These are phyloP conservation scores for Aquilaria yunnanensis DNA, from an alignment of 345 rosid genomes.

Conservation along the genomic window DNA sequence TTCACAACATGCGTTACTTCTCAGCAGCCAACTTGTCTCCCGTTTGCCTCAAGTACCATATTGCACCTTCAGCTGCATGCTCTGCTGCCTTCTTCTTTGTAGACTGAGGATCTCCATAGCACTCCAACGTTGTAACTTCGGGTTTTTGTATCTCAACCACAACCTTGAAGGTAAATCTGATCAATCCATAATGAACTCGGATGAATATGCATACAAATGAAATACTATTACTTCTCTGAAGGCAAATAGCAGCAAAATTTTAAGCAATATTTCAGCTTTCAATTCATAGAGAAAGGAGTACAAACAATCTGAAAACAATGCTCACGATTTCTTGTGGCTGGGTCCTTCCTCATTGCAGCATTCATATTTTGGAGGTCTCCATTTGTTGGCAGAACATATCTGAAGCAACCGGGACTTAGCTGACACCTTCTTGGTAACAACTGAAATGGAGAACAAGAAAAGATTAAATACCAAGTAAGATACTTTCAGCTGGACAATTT, in stretches of 20 bases:
- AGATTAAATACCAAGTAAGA: not conserved
- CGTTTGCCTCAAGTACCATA: constrained; percentile 50
- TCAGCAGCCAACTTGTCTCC: constrained; percentile 21
- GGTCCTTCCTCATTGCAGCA: constrained; percentile 49
- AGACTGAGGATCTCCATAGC: constrained; percentile 32
- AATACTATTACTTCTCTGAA: too few species aligned
- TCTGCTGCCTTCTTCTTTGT: constrained; percentile 56
- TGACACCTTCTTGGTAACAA: constrained; percentile 15
- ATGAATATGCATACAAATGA: too few species aligned
- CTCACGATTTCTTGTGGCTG: constrained; percentile 40
- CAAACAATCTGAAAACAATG: not conserved
- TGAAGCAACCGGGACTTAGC: constrained; percentile 40
- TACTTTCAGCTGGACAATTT: not conserved
- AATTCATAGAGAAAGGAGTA: not conserved
- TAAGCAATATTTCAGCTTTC: too few species aligned
- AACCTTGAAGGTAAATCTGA: constrained; percentile 44
- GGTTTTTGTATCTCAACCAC: constrained; percentile 26
- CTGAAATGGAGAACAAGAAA: constrained; percentile 12
- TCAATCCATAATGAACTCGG: not conserved
- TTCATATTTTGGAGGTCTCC: constrained; percentile 47
- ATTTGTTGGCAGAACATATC: constrained; percentile 35
- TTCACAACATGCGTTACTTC: not conserved
- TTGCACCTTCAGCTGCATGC: constrained; percentile 62
- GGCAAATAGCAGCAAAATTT: too few species aligned
- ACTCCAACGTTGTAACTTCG: constrained; percentile 25